Percentiles rank a stretch among this genome's conserved stretches.
phyloP scores from a whole-genome alignment of 2,329 filamentous ascomycete species.

The Pseudogymnoascus sp. region DNA sequence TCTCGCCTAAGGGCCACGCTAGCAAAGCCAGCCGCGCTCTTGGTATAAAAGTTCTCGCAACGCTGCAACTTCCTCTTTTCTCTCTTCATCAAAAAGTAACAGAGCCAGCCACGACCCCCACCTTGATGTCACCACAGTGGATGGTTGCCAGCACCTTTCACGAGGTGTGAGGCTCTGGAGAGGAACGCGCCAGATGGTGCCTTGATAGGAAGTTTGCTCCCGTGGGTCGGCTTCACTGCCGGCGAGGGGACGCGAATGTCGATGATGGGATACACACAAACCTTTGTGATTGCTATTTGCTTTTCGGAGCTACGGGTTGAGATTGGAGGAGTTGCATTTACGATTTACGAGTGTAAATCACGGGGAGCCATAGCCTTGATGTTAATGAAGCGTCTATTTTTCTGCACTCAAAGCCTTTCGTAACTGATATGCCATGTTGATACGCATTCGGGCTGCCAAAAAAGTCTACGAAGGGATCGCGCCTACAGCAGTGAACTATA shows the following conservation, averaged over 20 bases:
- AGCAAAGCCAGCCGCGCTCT: slow-evolving; percentile 3
- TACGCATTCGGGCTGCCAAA: neutral
- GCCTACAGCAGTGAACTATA: neutral
- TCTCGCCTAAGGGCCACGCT: neutral
- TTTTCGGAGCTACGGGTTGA: neutral
- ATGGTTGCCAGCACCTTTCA: slow-evolving; percentile 57
- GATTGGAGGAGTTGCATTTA: neutral
- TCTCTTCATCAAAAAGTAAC: slow-evolving; percentile 53
- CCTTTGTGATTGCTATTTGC: neutral
- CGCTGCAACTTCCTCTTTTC: slow-evolving; percentile 22
- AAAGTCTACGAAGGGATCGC: no score
- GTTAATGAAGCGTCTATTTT: neutral
- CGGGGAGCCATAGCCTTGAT: neutral
- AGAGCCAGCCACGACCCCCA: slow-evolving; percentile 64
- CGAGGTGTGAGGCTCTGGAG: slow-evolving; percentile 55
- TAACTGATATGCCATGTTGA: neutral
- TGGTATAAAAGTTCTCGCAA: slow-evolving; percentile 7
- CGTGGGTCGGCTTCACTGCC: slow-evolving; percentile 63
- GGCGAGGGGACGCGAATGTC: slow-evolving; percentile 64
- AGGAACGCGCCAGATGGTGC: slow-evolving; percentile 42
- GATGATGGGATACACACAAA: slow-evolving; percentile 55
- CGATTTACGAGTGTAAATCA: neutral
- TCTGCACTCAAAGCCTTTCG: neutral
- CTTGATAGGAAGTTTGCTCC: slow-evolving; percentile 64
- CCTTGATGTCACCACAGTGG: slow-evolving; percentile 49